A percentile compares a stretch with the other conserved stretches of the same genome.
These are phyloP conservation scores for Venturia aucupariae DNA, from an alignment of 2,329 filamentous ascomycete genomes.

Conservation along the genomic window DNA sequence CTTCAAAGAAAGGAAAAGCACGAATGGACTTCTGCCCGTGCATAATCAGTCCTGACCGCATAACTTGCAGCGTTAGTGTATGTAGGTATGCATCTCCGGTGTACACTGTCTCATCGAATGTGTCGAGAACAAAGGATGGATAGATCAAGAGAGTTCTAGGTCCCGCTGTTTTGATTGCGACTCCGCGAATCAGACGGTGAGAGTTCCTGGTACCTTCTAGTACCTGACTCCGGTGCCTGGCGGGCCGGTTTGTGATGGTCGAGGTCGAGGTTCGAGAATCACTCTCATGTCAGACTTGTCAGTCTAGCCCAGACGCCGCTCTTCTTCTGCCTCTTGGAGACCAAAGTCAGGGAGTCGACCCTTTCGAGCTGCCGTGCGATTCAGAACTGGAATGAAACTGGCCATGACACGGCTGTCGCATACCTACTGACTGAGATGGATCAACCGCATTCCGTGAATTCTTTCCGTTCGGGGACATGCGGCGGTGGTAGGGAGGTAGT, in stretches of 20 bases:
- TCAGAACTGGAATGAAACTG: background rate
- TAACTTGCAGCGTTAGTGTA: background rate
- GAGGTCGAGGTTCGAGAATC: too few relatives aligned
- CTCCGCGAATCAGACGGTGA: background rate
- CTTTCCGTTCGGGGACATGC: background rate
- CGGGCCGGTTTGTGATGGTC: too few relatives aligned
- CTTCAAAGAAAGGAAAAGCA: too few relatives aligned
- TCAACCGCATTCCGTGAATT: background rate
- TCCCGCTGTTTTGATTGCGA: slow-evolving; percentile 6
- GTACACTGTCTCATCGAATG: too few relatives aligned
- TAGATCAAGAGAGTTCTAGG: background rate
- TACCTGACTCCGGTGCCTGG: background rate
- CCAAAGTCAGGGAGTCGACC: background rate
- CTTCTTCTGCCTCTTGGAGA: background rate
- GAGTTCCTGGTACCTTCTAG: background rate
- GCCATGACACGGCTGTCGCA: background rate
- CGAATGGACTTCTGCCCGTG: background rate
- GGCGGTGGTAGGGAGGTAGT: background rate
- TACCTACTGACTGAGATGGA: background rate
- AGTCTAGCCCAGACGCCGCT: background rate
- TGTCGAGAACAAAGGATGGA: too few relatives aligned
- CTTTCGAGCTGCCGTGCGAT: background rate
- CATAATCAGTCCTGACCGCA: background rate
- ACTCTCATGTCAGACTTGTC: too few relatives aligned
- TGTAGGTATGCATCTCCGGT: too few relatives aligned